Base-by-base conservation (phyloP, 805 yeast species). In the Dipodascus geniculatus region DNA sequence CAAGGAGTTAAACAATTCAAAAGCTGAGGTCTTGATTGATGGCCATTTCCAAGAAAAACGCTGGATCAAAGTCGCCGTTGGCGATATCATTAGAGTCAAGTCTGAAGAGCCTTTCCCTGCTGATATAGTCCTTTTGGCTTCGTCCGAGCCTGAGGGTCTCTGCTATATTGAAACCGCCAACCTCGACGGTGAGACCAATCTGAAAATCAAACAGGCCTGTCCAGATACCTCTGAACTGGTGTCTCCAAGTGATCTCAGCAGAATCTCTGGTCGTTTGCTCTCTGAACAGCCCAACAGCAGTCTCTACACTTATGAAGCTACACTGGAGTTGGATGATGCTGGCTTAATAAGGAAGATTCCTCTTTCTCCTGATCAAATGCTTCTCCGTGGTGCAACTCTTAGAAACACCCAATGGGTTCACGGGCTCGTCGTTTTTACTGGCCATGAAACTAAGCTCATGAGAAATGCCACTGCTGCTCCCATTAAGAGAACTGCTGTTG, bases 391-490 rank as follows among this genome's bases (percentile, higher is more conserved):
- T 57, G 99, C 99, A 3, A 88, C 93, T 2, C 74, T 93, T 57
- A 78, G 97, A 68, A 93, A 93, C 65, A 95, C 99, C 0, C 86
- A 82, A 48, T 93, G 96, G 97, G 81, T 93, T 48, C 87, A 87
- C 61, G 99, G 99, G 22, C 75, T 88, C 51, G 97, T 87, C 1
- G 80, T 93, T 0, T 93, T 91, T 67, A 93, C 99, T 0, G 99
- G 99, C 20, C 99, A 95, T 67, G 99, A 93, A 70, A 93, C 99
- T 0, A 93, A 93, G 64, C 75, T 93, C 59, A 91, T 93, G 98
- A 81, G 99, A 66, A 93, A 93, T 71, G 99, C 99, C 19, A 90
- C 98, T 1, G 97, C 99, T 1, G 83, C 99, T 1, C 99, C 99
- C 9, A 95, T 93, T 63, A 93, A 93, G 67, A 79, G 95, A 63